Conservation (phyloP, 306 rosid species). For the Astragalus glycyphyllos region DNA sequence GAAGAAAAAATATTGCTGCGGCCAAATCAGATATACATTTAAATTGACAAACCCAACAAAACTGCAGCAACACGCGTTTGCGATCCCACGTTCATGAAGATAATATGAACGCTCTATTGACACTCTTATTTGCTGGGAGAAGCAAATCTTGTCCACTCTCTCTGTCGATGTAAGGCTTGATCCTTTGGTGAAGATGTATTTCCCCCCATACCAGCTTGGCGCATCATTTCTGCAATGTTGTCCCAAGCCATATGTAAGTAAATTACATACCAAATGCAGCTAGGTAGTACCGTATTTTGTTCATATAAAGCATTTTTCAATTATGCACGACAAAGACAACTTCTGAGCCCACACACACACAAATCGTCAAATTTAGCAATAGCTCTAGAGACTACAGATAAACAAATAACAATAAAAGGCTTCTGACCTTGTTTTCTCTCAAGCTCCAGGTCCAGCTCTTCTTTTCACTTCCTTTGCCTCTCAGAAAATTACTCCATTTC, state of each 20-base stretch:
- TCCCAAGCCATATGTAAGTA: constrained; percentile 15
- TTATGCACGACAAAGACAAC: background rate
- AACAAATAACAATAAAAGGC: constrained; percentile 3
- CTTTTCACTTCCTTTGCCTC: constrained; percentile 96
- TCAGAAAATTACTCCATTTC: constrained; percentile 57
- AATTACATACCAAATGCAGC: background rate
- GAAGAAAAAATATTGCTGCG: too few relatives aligned
- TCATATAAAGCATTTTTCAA: background rate
- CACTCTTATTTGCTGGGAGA: constrained; percentile 68
- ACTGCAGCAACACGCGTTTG: constrained; percentile 52
- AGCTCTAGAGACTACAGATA: background rate
- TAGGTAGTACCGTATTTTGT: background rate
- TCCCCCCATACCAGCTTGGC: constrained; percentile 81
- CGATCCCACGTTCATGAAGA: constrained; percentile 32
- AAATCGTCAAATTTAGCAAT: background rate
- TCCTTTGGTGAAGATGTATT: constrained; percentile 95
- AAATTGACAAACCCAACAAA: constrained; percentile 49
- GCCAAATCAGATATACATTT: too few relatives aligned
- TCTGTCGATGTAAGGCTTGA: constrained; percentile 67
- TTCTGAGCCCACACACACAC: background rate
- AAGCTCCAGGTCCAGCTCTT: constrained; percentile 98
- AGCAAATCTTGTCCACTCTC: constrained; percentile 93
- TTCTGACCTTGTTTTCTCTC: constrained; percentile 90
- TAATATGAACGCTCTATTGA: constrained; percentile 36
- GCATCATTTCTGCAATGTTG: constrained; percentile 87